These are phyloP conservation scores for Scedosporium aurantiacum DNA, from an alignment of 2,329 filamentous ascomycete genomes.

Conservation along the genomic window DNA sequence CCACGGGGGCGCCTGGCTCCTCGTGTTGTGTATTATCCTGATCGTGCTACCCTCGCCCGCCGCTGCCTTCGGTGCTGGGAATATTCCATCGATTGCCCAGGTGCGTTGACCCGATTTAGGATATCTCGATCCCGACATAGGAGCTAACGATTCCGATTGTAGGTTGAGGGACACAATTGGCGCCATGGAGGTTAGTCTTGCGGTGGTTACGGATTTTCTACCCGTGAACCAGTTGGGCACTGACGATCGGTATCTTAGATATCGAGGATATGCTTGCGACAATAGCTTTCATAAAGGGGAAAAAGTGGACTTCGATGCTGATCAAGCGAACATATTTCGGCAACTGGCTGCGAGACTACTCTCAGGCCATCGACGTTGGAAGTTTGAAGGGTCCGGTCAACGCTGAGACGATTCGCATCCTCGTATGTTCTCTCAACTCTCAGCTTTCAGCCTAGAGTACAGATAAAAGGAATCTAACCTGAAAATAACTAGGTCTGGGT, in stretches of 20 bases:
- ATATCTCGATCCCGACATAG: not conserved
- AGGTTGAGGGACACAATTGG: constrained; percentile 60
- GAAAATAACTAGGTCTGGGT: constrained; percentile 26
- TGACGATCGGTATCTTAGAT: constrained; percentile 30
- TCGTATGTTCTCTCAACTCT: constrained; percentile 30
- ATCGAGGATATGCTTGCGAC: constrained; percentile 76
- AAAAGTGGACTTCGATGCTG: constrained; percentile 75
- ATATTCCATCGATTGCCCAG: constrained; percentile 54
- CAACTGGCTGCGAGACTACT: constrained; percentile 81
- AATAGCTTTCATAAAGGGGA: constrained; percentile 64
- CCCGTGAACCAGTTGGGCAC: not conserved
- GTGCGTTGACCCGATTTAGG: constrained; percentile 14
- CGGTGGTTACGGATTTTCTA: not conserved
- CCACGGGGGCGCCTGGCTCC: constrained; percentile 38
- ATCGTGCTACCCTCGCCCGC: constrained; percentile 45
- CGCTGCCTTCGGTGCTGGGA: constrained; percentile 57
- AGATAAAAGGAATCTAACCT: not conserved
- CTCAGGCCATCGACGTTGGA: constrained; percentile 71
- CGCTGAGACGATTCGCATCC: constrained; percentile 64
- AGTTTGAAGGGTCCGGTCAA: constrained; percentile 64
- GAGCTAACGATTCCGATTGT: not conserved
- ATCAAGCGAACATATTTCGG: constrained; percentile 74
- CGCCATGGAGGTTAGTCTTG: constrained; percentile 50
- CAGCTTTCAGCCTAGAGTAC: too few species aligned
- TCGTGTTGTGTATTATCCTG: constrained; percentile 41